Evolutionary conservation across 805 yeast genomes (phyloP), one percentile per base, ranked within the genome.

Genomic region (Ogataea angusta): DNA sequence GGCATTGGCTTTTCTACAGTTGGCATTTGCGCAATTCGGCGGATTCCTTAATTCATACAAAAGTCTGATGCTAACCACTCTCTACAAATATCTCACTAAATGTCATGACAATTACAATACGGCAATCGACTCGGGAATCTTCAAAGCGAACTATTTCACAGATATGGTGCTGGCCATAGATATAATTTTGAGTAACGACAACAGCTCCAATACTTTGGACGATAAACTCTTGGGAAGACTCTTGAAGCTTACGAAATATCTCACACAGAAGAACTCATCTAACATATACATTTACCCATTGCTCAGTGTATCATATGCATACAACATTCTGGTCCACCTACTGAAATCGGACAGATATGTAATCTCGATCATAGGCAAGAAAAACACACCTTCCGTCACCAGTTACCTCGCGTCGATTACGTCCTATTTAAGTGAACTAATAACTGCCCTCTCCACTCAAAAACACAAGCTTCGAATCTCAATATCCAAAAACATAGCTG

Each of bases 21-120:
- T 50, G 13, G 45, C 64, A 2, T 61, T 61, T 34, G 48, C 55
- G 12, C 56, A 52, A 30, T 65, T 65, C 37, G 53, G 54, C 31
- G 69, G 69, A 2, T 65, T 65, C 26, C 47, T 65, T 16, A 64
- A 62, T 34, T 55, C 61, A 9, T 52, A 38, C 39, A 65, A 65
- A 38, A 38, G 34, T 18, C 47, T 49, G 6, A 25, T 64, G 17
- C 40, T 63, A 18, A 59, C 59, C 6, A 28, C 54, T 5, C 23
- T 56, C 6, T 64, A 65, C 43, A 63, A 60, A 41, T 59, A 62
- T 41, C 26, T 64, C 30, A 53, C 38, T 22, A 65, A 65, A 38
- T 57, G 62, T 21, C 53, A 59, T 35, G 68, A 62, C 35, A 57
- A 63, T 30, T 62, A 60, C 40, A 62, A 61, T 30, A 43, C 58